Percentiles rank a stretch among this genome's conserved stretches.
Conservation (phyloP, 306 rosid genomes). For the Cyclanthera cordifolia region DNA sequence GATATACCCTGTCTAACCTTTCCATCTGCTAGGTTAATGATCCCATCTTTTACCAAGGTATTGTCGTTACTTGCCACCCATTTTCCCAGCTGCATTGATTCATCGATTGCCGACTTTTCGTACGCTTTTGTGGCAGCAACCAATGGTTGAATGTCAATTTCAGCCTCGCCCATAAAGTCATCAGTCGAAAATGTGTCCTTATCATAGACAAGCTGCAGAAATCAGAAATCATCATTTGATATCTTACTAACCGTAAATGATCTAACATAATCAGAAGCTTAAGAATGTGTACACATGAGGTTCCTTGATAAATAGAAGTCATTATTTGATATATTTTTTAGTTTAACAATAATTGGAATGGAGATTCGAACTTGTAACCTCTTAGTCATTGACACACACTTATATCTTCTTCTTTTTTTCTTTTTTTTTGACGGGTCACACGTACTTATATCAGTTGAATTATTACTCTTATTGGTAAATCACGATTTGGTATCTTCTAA, state of each 20-base stretch:
- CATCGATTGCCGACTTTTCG: slow-evolving; percentile 41
- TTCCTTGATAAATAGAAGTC: background rate
- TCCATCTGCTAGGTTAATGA: slow-evolving; percentile 54
- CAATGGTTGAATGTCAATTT: slow-evolving; percentile 82
- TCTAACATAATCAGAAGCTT: background rate
- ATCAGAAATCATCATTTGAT: slow-evolving; percentile 14
- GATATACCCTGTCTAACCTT: slow-evolving; percentile 56
- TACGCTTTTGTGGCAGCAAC: slow-evolving; percentile 57
- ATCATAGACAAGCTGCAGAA: slow-evolving; percentile 71
- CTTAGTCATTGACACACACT: too few relatives aligned
- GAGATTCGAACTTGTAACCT: too few relatives aligned
- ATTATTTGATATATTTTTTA: background rate
- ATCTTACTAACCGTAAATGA: slow-evolving; percentile 1
- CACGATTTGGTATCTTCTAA: background rate
- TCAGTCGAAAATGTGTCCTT: slow-evolving; percentile 72
- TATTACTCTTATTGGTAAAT: too few relatives aligned
- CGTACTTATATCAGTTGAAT: too few relatives aligned
- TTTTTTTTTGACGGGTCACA: too few relatives aligned
- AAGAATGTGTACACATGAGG: background rate
- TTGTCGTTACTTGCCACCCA: slow-evolving; percentile 50
- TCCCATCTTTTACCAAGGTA: slow-evolving; percentile 44
- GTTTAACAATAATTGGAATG: too few relatives aligned
- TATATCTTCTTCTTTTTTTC: too few relatives aligned
- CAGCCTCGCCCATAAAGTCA: slow-evolving; percentile 91
- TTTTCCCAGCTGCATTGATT: slow-evolving; percentile 46